Conservation (phyloP, 2,329 filamentous ascomycete genomes). For the Pestalotiopsis sp. region DNA sequence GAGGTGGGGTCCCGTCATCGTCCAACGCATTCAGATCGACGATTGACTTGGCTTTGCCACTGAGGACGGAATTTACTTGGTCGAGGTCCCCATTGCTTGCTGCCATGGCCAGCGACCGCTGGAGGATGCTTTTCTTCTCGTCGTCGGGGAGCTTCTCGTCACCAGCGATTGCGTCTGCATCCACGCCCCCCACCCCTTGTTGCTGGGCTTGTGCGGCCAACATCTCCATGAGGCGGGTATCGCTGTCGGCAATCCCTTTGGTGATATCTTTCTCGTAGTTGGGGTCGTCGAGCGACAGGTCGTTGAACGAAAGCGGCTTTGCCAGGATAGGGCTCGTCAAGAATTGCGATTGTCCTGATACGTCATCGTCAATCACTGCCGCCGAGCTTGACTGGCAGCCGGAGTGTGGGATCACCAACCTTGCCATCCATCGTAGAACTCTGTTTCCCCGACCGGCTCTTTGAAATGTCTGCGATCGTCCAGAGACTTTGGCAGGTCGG, state of each 20-base stretch:
- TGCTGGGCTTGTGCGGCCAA: slow-evolving; percentile 90
- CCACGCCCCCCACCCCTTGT: slow-evolving; percentile 69
- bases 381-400: slow-evolving; percentile 10
- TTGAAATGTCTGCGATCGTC: slow-evolving; percentile 78
- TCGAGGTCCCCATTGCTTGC: slow-evolving; percentile 93
- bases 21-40: slow-evolving; percentile 87
- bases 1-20: slow-evolving; percentile 91
- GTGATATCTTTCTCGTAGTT: slow-evolving; percentile 69
- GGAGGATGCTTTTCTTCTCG: slow-evolving; percentile 80
- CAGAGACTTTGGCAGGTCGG: slow-evolving; percentile 86
- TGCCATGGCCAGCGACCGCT: slow-evolving; percentile 90
- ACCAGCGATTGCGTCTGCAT: slow-evolving; percentile 77
- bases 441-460: slow-evolving; percentile 77
- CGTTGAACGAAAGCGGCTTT: slow-evolving; percentile 79
- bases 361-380: slow-evolving; percentile 3
- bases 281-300: slow-evolving; percentile 79
- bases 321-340: slow-evolving; percentile 83
- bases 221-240: slow-evolving; percentile 92
- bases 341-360: slow-evolving; percentile 89
- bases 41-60: slow-evolving; percentile 71
- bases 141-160: slow-evolving; percentile 72
- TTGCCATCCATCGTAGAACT: slow-evolving; percentile 99
- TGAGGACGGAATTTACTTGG: slow-evolving; percentile 74
- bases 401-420: slow-evolving; percentile 50
- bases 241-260: slow-evolving; percentile 70